phyloP scores from a whole-genome alignment of 805 yeast genomes.

The Saccharomycopsis fodiens region DNA sequence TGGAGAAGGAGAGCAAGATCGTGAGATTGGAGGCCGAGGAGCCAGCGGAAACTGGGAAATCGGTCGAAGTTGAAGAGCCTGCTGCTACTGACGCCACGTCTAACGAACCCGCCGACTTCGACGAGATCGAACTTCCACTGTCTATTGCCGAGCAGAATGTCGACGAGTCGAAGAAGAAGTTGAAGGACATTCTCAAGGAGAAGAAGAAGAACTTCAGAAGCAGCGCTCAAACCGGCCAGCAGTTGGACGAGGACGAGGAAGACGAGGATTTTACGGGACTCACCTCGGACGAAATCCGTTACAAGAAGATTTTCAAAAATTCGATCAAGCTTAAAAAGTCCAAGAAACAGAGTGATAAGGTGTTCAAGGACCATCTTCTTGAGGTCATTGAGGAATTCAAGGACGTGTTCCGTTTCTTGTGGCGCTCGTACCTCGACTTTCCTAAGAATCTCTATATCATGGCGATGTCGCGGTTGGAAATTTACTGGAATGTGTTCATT shows the following conservation, averaged over 20 bases:
- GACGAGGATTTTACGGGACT: constrained; percentile 14
- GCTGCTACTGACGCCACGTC: not conserved
- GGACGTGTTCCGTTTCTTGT: constrained; percentile 18
- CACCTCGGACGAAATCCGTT: constrained; percentile 10
- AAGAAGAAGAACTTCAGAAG: constrained; percentile 9
- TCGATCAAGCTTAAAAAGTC: constrained; percentile 12
- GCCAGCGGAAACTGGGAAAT: too few relatives aligned
- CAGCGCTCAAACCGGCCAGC: not conserved
- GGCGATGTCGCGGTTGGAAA: constrained; percentile 4
- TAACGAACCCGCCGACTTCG: not conserved
- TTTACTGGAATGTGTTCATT: constrained; percentile 19
- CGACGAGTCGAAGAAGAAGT: constrained; percentile 13
- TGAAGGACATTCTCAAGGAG: constrained; percentile 8
- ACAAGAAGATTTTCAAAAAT: constrained; percentile 10
- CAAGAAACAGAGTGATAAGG: constrained; percentile 12
- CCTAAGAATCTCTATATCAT: constrained; percentile 15
- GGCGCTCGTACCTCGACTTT: constrained; percentile 16
- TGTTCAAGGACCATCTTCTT: constrained; percentile 13
- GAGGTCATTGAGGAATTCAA: constrained; percentile 19
- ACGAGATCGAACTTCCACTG: constrained; percentile 4
- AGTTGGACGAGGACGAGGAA: constrained; percentile 20
- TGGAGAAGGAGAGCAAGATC: not conserved
- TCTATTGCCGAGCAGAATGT: constrained; percentile 12
- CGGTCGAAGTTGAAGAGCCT: not conserved
- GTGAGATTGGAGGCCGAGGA: not conserved